These are phyloP conservation scores for Malassezia pachydermatis DNA, from an alignment of 1,284 basidiomycete species.

Conservation along the genomic window DNA sequence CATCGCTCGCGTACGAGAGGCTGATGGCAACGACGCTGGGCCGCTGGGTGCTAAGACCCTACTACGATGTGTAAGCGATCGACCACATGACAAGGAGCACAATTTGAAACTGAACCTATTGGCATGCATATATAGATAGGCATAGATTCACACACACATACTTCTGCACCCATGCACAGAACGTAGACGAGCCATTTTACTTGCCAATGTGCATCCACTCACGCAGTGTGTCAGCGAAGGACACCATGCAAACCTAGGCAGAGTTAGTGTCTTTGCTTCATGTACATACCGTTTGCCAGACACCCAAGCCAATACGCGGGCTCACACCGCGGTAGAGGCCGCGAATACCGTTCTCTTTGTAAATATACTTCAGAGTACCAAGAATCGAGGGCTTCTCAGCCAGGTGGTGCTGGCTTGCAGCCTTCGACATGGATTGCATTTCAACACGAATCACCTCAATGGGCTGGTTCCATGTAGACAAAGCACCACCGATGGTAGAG, in stretches of 20 bases:
- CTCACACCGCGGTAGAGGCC: constrained; percentile 95
- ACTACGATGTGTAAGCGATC: too few species aligned
- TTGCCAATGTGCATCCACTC: constrained; percentile 19
- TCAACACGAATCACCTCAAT: constrained; percentile 93
- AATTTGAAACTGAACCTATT: too few species aligned
- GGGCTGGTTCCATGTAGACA: constrained; percentile 99
- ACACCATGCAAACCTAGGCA: constrained; percentile 75
- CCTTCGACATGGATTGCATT: constrained; percentile 98
- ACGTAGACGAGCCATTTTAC: too few species aligned
- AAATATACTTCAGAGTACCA: constrained; percentile 77
- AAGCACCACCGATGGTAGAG: constrained; percentile 80
- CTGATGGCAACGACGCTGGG: too few species aligned
- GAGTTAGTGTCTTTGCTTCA: neutral
- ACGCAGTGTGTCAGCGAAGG: constrained; percentile 79
- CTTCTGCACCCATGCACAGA: too few species aligned
- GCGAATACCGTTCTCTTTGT: constrained; percentile 90
- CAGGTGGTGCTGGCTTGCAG: constrained; percentile 63
- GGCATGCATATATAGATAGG: too few species aligned
- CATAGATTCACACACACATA: too few species aligned
- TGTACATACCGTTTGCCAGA: constrained; percentile 69
- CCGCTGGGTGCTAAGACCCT: too few species aligned
- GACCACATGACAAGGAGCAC: too few species aligned
- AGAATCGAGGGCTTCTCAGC: constrained; percentile 78
- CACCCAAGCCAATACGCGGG: constrained; percentile 85
- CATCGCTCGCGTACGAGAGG: too few species aligned